Percentiles rank a stretch among this genome's conserved stretches.
These are phyloP conservation scores for Penicillium capsulatum DNA, from an alignment of 2,329 filamentous ascomycete species.

Conservation along the genomic window DNA sequence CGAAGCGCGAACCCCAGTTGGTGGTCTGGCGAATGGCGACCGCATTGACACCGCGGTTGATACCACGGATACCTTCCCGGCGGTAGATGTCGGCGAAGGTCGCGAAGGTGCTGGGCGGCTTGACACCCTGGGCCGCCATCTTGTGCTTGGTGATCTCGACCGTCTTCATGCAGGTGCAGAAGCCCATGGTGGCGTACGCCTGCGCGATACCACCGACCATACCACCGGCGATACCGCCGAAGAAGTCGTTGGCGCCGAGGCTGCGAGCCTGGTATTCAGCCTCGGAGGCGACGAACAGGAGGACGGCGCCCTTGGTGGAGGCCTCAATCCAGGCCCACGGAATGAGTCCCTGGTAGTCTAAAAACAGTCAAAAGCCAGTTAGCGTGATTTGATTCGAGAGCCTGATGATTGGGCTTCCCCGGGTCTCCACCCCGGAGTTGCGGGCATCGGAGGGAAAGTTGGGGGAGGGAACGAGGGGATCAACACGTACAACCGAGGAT, in stretches of 20 bases:
- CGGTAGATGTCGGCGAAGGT: conserved; percentile 98
- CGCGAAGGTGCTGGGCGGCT: conserved; percentile 83
- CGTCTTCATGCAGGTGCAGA: conserved; percentile 99
- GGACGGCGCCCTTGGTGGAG: conserved; percentile 97
- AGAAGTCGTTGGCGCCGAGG: conserved; percentile 80
- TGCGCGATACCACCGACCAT: conserved; percentile 93
- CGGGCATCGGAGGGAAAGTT: conserved; percentile 17
- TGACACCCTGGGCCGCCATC: conserved; percentile 74
- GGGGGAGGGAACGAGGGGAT: conserved; percentile 2
- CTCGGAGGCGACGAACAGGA: conserved; percentile 98
- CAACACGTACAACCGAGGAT: conserved; percentile 76
- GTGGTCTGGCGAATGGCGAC: conserved; percentile 98
- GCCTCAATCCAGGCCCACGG: conserved; percentile 99
- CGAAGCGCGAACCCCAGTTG: conserved; percentile 97
- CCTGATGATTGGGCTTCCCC: conserved; percentile 13
- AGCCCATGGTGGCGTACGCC: conserved; percentile 99
- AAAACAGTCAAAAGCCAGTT: conserved; percentile 10
- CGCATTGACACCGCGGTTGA: conserved; percentile 98
- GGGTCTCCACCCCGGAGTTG: conserved; percentile 12
- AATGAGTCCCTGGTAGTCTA: conserved; percentile 99
- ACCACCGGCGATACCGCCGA: conserved; percentile 82
- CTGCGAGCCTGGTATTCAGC: conserved; percentile 89
- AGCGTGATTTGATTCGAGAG: conserved; percentile 6
- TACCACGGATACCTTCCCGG: conserved; percentile 85
- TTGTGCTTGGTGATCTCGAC: conserved; percentile 99